Conservation (phyloP, 495 filamentous ascomycete genomes). For the Penicillium paxilli region DNA sequence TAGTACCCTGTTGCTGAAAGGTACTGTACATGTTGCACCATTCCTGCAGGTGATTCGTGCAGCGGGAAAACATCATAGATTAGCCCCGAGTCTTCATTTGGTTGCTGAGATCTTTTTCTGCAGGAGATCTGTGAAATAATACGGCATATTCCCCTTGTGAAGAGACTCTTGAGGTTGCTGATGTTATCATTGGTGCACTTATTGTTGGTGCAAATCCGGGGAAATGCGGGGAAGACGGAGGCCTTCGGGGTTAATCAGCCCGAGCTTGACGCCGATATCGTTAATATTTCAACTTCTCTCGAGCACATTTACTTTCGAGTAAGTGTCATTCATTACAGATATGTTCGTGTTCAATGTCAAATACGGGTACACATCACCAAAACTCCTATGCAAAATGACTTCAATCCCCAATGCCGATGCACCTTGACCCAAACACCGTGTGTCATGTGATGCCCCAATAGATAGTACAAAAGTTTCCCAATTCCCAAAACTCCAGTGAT, state of each 20-base stretch:
- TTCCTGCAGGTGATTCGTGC: no score
- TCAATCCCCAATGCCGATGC: no score
- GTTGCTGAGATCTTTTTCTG: no score
- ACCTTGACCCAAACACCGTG: constrained; percentile 4
- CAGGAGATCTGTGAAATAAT: no score
- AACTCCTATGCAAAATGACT: constrained; percentile 1
- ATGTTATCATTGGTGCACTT: constrained; percentile 24
- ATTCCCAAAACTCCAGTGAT: not conserved
- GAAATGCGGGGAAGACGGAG: constrained; percentile 18
- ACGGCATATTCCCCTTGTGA: not conserved
- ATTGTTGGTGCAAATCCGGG: constrained; percentile 16
- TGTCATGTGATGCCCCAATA: constrained; percentile 3
- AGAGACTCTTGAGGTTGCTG: not conserved
- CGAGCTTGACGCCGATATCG: no score
- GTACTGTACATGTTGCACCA: no score
- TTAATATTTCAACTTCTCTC: no score
- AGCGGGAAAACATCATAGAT: no score
- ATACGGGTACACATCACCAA: not conserved
- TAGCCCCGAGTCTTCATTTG: no score
- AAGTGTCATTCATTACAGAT: constrained; percentile 3
- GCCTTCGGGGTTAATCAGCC: constrained; percentile 17
- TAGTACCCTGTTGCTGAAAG: no score
- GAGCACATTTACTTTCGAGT: no score
- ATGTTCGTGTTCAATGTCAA: constrained; percentile 6
- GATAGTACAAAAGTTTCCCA: not conserved